phyloP scores from a whole-genome alignment of 495 filamentous ascomycete species.

The Aspergillus kassunensis region DNA sequence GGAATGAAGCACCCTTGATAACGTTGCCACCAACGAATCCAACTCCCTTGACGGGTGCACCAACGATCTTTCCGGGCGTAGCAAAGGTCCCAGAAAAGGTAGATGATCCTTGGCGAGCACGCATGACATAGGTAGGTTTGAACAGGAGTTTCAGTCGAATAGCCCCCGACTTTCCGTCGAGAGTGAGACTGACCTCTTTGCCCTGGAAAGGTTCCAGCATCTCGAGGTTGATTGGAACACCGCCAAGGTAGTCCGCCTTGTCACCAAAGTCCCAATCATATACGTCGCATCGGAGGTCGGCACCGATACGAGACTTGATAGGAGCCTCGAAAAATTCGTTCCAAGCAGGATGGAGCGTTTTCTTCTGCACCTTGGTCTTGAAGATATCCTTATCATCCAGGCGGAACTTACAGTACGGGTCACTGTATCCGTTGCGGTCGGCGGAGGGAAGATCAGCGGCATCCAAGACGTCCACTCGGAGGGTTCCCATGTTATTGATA shows the following conservation, averaged over 20 bases:
- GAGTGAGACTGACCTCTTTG: conserved; percentile 64
- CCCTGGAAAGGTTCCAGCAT: conserved; percentile 78
- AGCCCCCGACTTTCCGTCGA: conserved; percentile 86
- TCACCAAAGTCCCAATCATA: conserved; percentile 96
- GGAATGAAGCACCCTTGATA: conserved; percentile 80
- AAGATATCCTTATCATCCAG: conserved; percentile 80
- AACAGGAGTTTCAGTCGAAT: conserved; percentile 86
- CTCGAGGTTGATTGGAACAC: conserved; percentile 71
- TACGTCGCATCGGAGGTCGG: conserved; percentile 79
- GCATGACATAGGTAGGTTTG: conserved; percentile 85
- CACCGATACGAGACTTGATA: conserved; percentile 75
- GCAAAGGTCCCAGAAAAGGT: conserved; percentile 93
- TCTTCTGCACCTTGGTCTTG: conserved; percentile 95
- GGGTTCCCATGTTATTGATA: conserved; percentile 96
- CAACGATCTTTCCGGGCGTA: conserved; percentile 86
- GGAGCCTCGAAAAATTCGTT: conserved; percentile 90
- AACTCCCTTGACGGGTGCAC: conserved; percentile 88
- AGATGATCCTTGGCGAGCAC: conserved; percentile 82
- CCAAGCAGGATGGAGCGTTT: conserved; percentile 91
- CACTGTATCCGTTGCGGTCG: conserved; percentile 93
- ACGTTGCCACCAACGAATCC: conserved; percentile 76
- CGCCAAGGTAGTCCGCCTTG: conserved; percentile 82
- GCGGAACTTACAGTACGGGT: conserved; percentile 93
- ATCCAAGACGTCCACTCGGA: conserved; percentile 88
- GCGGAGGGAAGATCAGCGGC: conserved; percentile 83